Evolutionary conservation across 2,329 filamentous ascomycete species (phyloP), one percentile per base, ranked within the genome.

Genomic region (Talaromyces amestolkiae): DNA sequence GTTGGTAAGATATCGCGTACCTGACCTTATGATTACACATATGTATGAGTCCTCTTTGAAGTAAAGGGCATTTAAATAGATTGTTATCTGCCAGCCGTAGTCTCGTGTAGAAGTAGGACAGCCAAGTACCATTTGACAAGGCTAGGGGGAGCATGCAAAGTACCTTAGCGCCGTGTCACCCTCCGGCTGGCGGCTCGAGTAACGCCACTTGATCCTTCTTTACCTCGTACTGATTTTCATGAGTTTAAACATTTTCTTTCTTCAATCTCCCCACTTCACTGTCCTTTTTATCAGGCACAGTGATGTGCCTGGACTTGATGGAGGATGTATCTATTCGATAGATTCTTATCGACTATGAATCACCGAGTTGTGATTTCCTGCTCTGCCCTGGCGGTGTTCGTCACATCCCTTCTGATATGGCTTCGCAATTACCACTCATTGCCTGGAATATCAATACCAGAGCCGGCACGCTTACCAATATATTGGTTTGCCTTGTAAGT

Each of bases 401-500:
- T 59, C 64, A 24, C 53, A 37, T 66, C 59, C 43, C 22, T 63
- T n/a, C 31, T 66, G 22, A 13, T 63, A 47, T 66, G 60, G 53
- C 11, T 63, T 63, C 59, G 60, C 59, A 59, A 19, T 17, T 54
- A 59, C 45, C 22, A 19, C 24, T 66, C 43, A 53, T 35, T 59
- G 27, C 53, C 53, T 24, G 15, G 22, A 24, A 33, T 59, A 35
- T 54, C 64, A 59, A 51, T 60, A 59, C 43, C 64, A 35, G 37
- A 41, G 19, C 60, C 35, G 5, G 43, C 10, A 58, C n/a, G 59
- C 5, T 22, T 33, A n/a, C 60, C 22, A 9, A 45, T 59, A 33
- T 66, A 63, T 27, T 66, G 64, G 64, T 66, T 66, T n/a, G 64
- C 53, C 53, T 66, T 66, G 64, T 66, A 17, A 66, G 59, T 63